Evolutionary conservation across 805 yeast species (phyloP).

Genomic region (Ogataea pignaliae): DNA sequence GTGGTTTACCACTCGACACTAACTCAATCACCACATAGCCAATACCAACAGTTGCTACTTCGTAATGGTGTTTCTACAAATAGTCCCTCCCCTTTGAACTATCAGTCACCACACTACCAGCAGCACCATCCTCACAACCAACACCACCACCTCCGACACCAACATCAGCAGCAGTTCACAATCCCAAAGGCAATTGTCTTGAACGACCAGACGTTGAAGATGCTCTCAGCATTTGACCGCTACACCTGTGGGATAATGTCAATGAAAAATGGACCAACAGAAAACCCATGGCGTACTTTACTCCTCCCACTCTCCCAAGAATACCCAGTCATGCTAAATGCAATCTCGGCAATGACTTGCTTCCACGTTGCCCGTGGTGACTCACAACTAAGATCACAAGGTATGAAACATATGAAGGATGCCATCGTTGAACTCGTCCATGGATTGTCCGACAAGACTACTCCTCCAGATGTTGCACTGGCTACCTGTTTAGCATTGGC

Average conservation of each 20-base stretch:
- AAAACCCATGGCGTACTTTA: slow-evolving; percentile 63
- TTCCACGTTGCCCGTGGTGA: slow-evolving; percentile 52
- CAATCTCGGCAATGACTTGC: slow-evolving; percentile 63
- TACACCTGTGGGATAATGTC: slow-evolving; percentile 54
- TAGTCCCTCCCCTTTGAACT: slow-evolving; percentile 4
- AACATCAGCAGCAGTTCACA: slow-evolving; percentile 9
- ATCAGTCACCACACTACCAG: too few species aligned
- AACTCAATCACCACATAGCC: slow-evolving; percentile 3
- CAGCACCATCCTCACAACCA: too few species aligned
- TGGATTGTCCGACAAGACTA: slow-evolving; percentile 41
- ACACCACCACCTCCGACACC: too few species aligned
- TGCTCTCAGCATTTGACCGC: slow-evolving; percentile 37
- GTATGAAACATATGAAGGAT: slow-evolving; percentile 53
- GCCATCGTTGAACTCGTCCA: slow-evolving; percentile 56
- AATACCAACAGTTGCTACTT: too few species aligned
- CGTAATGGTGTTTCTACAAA: too few species aligned
- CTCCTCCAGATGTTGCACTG: slow-evolving; percentile 62
- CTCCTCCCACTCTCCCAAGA: slow-evolving; percentile 53
- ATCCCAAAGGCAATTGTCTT: slow-evolving; percentile 23
- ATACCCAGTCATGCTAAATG: slow-evolving; percentile 54
- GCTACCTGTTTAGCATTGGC: slow-evolving; percentile 63
- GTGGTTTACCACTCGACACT: background rate
- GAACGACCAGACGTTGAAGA: slow-evolving; percentile 25
- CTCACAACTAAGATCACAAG: slow-evolving; percentile 41
- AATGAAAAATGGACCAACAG: slow-evolving; percentile 58